Evolutionary conservation across 768 basidiomycete genomes (phyloP).

Genomic region (Lentinula sp.): DNA sequence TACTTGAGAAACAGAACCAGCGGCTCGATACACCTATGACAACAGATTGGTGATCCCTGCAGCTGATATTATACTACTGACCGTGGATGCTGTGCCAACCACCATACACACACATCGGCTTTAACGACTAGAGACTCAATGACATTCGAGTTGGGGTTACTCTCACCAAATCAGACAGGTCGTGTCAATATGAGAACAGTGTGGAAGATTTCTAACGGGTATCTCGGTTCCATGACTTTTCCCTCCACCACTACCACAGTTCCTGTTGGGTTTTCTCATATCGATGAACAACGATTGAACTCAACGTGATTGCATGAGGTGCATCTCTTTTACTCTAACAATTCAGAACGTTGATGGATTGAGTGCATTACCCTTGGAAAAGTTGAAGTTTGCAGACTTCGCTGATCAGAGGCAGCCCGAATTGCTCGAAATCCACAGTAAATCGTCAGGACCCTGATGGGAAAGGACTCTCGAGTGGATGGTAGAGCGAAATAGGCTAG

Average conservation of each 20-base stretch:
- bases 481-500: too few species aligned
- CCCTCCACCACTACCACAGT: slow-evolving; percentile 26
- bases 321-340: slow-evolving; percentile 48
- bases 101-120: slow-evolving; percentile 49
- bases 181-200: slow-evolving; percentile 40
- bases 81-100: slow-evolving; percentile 49
- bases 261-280: slow-evolving; percentile 38
- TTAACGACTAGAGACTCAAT: slow-evolving; percentile 23
- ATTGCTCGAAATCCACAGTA: slow-evolving; percentile 61
- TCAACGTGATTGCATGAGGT: slow-evolving; percentile 37
- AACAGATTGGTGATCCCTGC: neutral
- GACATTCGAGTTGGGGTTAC: slow-evolving; percentile 20
- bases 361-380: slow-evolving; percentile 24
- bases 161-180: slow-evolving; percentile 9
- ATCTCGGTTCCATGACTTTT: slow-evolving; percentile 30
- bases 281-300: slow-evolving; percentile 33
- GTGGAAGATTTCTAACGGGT: slow-evolving; percentile 30
- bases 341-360: slow-evolving; percentile 59
- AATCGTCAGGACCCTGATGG: slow-evolving; percentile 21
- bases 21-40: slow-evolving; percentile 28
- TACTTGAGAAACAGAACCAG: slow-evolving; percentile 25
- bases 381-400: slow-evolving; percentile 10
- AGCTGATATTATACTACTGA: slow-evolving; percentile 9
- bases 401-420: neutral
- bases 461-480: too few species aligned